Evolutionary conservation across 1,139 yeast genomes (phyloP), one percentile per base, ranked within the genome.

Genomic region (Sugiyamaella pinicola): DNA sequence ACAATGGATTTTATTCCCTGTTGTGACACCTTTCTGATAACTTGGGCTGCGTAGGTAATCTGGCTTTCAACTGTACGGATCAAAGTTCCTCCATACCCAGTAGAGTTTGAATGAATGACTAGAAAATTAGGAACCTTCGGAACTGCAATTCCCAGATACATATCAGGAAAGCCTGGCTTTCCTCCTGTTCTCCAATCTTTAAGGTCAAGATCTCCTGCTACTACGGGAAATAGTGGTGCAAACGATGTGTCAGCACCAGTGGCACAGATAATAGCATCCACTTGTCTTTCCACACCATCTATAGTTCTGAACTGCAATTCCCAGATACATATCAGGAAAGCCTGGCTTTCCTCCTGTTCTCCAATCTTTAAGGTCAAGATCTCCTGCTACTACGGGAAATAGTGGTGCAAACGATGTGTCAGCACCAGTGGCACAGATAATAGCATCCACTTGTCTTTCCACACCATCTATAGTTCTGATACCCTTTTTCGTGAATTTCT

Each of bases 71-170:
- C 54, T 21, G 55, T 50, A 33, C 54, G 50, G 15, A 55, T 55
- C 31, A 64, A 54, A n/a, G 64, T 51, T n/a, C 64, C 65, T 10
- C 59, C 55, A 19, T 55, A 55, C 6, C 55, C 50, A 10, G 57
- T 55, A 13, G 61, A 53, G 46, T 58, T 56, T 3, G 65, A 64
- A 24, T 51, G 50, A 6, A 57, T 44, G 33, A 55, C 49, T 28
- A 64, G 57, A 41, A 53, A 56, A 51, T 64, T 64, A n/a, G 67
- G 65, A 37, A 64, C 59, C n/a, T 51, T 56, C 12, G 63, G 62
- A n/a, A 54, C 62, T 1, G 63, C 57, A 10, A 64, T 51, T 1
- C 66, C 63, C 6, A 64, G 48, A 51, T 64, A 64, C 0, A 61
- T 54, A 26, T 49, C 56, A 3, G 59, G 54, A 33, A 44, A 53